phyloP scores from a whole-genome alignment of 2,329 filamentous ascomycete species.

The Pyrenochaeta sp. region DNA sequence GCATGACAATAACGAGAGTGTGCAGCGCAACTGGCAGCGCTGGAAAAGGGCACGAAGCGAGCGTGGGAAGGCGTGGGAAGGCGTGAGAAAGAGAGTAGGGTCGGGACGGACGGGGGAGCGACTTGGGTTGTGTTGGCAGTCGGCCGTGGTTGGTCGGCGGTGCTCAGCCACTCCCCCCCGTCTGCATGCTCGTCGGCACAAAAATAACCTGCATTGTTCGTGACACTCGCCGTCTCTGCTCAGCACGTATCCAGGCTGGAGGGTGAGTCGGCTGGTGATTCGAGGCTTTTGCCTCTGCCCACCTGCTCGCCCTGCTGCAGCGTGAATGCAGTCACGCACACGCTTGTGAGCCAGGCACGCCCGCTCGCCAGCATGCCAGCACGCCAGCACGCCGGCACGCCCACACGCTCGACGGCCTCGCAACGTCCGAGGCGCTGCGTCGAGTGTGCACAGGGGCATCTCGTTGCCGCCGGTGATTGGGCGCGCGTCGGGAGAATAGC shows the following conservation, averaged over 20 bases:
- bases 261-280: constrained; percentile 11
- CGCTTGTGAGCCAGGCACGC: constrained; percentile 2
- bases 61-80: constrained; percentile 8
- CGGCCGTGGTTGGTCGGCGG: constrained; percentile 4
- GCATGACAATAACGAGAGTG: constrained; percentile 19
- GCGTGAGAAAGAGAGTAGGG: too few relatives aligned
- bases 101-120: constrained; percentile 3
- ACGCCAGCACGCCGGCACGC: neutral
- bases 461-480: constrained; percentile 20
- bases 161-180: constrained; percentile 27
- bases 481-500: constrained; percentile 13
- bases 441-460: constrained; percentile 19
- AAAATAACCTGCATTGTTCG: constrained; percentile 37
- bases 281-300: constrained; percentile 5
- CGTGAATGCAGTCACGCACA: constrained; percentile 14
- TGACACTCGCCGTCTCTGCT: constrained; percentile 32
- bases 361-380: neutral
- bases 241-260: constrained; percentile 11
- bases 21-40: constrained; percentile 14
- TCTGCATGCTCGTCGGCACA: constrained; percentile 30
- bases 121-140: constrained; percentile 2
- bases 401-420: constrained; percentile 10
- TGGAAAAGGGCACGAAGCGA: constrained; percentile 11
- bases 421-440: constrained; percentile 12
- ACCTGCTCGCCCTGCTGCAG: constrained; percentile 19